Evolutionary conservation across 2,329 filamentous ascomycete genomes (phyloP), one percentile per base, ranked within the genome.

Genomic region (Trichoderma harzianum): DNA sequence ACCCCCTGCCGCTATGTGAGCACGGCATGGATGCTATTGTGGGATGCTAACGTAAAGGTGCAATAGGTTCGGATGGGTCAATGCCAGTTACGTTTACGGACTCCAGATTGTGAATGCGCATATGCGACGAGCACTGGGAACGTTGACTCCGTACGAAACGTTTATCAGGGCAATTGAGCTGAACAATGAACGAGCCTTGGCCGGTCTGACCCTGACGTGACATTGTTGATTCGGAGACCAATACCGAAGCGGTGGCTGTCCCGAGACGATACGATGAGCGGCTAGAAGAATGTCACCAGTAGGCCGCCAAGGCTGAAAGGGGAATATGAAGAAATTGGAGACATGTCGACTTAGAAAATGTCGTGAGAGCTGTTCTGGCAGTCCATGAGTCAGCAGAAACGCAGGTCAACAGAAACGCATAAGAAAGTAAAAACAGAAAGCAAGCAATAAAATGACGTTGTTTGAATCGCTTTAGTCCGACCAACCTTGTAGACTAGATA

Each of bases 81-180:
- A 99, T 80, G 95, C 96, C 78, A 98, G 95, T 80, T 99, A 97
- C 80, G 93, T 98, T 71, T 97, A 97, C 79, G 96, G 95, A 53
- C 86, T 98, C 73, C 91, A 95, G 75, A 93, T 98, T 76, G 87
- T 97, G 73, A 95, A 93, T 77, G 92, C 93, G 36, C 94, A 97
- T 82, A 95, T 96, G 90, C 90, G 91, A 80, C 92, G 95, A 77
- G 94, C 95, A 1, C 86, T 99, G 51, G 95, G 95, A 71, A 93
- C 94, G 7, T 86, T 97, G 76, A 98, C 95, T 5, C 91, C 93
- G 3, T 98, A 93, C 80, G 92, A 96, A 60, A 93, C 90, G 1
- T 97, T 95, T 81, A 87, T 90, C 79, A 91, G 89, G 81, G 93
- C 93, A 0, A 81, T 89, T 67, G 86, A 88, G 76, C 81, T 85